Base-by-base conservation (phyloP, 257 asterid species). In the Cruciata laevipes region DNA sequence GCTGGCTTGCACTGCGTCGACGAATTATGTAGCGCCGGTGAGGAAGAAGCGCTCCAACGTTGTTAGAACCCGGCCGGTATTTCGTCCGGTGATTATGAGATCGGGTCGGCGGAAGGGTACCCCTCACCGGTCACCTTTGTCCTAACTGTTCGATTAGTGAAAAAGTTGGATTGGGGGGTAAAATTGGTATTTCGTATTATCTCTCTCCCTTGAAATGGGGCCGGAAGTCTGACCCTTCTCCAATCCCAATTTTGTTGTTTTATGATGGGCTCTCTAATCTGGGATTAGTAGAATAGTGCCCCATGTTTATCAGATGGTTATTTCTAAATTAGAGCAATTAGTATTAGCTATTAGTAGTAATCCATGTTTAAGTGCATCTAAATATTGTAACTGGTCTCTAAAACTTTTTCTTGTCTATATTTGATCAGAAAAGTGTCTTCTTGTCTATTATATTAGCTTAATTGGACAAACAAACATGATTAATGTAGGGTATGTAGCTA, bases 61-160 rank as follows among this genome's bases (percentile, higher is more conserved):
- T 0, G 31, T 70, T 0, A 77, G 49, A 6, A 53, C 67, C 51
- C 74, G 79, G 37, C 87, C 89, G 59, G 71, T 9, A 7, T 65
- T 71, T 3, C 67, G 69, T 32, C 78, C 92, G 78, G 84, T 74
- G 49, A 53, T 69, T 6, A 85, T 68, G 11, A 69, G 75, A 0
- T 69, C 85, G 82, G 84, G 74, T 88, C 91, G 96, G 86, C 81
- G 98, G 83, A 89, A 93, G 87, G 84, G 93, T 69, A 85, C 81
- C 0, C 97, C 98, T 16, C 91, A 73, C 44, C 76, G 97, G 73
- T 80, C 98, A 66, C 98, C 95, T 0, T 79, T 85, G 2, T 6
- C 55, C 55, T 47, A 47, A 47, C 7, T 61, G 75, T 78, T 69
- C 87, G 86, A 82, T 55, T 25, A 60, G 71, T 57, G 78, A 69